Percentiles rank a stretch among this genome's conserved stretches.
These are phyloP conservation scores for Anacardium occidentale DNA, from an alignment of 345 rosid genomes.

Conservation along the genomic window DNA sequence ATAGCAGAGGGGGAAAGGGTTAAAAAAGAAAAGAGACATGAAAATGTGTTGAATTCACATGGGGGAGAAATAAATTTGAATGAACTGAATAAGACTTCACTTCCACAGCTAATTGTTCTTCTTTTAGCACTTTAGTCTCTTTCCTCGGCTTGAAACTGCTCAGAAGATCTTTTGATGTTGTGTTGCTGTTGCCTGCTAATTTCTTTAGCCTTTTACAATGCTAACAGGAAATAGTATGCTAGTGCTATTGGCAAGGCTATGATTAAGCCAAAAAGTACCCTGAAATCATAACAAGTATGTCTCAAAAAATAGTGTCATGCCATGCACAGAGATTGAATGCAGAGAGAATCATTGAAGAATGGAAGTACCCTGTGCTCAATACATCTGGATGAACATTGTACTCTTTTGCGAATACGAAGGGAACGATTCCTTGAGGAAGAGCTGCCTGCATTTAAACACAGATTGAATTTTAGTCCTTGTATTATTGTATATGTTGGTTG, in stretches of 20 bases:
- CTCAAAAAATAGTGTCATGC: neutral
- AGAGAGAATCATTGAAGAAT: neutral
- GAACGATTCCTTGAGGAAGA: slow-evolving; percentile 87
- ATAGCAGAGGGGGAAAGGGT: neutral
- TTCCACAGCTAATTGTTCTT: neutral
- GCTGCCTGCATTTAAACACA: slow-evolving; percentile 58
- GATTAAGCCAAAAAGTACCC: slow-evolving; percentile 81
- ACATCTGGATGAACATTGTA: slow-evolving; percentile 77
- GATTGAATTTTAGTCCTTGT: too few relatives aligned
- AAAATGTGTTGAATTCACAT: neutral
- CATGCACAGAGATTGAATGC: neutral
- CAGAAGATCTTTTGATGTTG: slow-evolving; percentile 14
- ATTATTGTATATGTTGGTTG: neutral
- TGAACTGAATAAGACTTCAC: slow-evolving; percentile 13
- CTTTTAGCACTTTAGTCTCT: neutral
- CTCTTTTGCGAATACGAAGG: slow-evolving; percentile 89
- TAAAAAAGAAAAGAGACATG: neutral
- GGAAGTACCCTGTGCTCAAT: slow-evolving; percentile 66
- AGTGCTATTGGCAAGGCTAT: slow-evolving; percentile 71
- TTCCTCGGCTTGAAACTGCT: slow-evolving; percentile 8
- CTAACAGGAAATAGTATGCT: slow-evolving; percentile 70
- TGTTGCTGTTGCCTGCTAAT: neutral
- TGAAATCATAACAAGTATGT: slow-evolving; percentile 30
- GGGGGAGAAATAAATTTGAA: slow-evolving; percentile 2
- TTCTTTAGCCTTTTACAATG: slow-evolving; percentile 35